These are phyloP conservation scores for Mucor racemosus DNA, from an alignment of 371 early-diverging fungal genomes.

Conservation along the genomic window DNA sequence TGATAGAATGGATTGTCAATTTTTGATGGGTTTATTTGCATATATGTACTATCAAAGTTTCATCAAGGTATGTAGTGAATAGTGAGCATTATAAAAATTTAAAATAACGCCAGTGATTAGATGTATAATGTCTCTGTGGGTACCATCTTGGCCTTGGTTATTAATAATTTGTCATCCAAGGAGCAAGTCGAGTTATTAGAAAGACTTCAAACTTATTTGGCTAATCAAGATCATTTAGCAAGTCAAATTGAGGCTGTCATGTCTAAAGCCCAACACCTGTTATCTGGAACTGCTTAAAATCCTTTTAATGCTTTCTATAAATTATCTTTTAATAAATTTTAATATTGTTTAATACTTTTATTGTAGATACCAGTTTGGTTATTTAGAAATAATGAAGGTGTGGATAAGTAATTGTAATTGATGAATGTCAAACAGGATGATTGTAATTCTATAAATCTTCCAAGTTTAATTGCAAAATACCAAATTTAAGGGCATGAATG, in stretches of 20 bases:
- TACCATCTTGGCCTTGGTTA: conserved; percentile 53
- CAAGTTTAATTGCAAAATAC: too few relatives aligned
- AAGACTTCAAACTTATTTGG: conserved; percentile 60
- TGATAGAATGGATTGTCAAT: conserved; percentile 99
- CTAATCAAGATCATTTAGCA: conserved; percentile 54
- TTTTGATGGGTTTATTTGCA: conserved; percentile 96
- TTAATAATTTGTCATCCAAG: conserved; percentile 52
- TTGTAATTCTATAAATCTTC: too few relatives aligned
- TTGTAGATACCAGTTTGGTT: too few relatives aligned
- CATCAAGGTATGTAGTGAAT: conserved; percentile 59
- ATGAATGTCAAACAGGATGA: too few relatives aligned
- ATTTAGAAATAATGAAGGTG: too few relatives aligned
- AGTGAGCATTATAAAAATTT: neutral
- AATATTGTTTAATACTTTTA: neutral
- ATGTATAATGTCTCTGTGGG: conserved; percentile 62
- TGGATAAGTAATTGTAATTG: too few relatives aligned
- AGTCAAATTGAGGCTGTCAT: conserved; percentile 33
- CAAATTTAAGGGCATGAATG: too few relatives aligned
- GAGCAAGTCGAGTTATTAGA: conserved; percentile 67
- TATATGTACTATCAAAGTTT: conserved; percentile 92
- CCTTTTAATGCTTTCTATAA: neutral
- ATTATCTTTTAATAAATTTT: neutral
- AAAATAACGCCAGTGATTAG: conserved; percentile 19
- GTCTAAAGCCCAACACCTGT: conserved; percentile 30
- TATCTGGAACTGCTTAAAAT: conserved; percentile 16